Conservation (phyloP, 1,284 basidiomycete genomes). For the Trichosporon coremiiforme region DNA sequence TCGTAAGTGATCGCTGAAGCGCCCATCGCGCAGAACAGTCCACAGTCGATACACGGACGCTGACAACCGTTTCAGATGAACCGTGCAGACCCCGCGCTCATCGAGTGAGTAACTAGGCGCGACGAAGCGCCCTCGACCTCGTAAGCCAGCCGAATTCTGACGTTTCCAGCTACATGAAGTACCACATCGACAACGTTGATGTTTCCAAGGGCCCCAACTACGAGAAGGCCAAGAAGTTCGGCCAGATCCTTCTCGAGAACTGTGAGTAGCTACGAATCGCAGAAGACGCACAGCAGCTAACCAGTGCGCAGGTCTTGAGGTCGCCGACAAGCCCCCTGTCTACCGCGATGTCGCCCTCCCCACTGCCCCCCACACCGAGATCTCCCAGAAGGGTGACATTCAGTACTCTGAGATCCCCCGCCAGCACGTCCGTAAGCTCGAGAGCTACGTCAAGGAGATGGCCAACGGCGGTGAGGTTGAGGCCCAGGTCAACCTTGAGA, state of each 20-base stretch:
- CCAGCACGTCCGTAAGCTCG: slow-evolving; percentile 92
- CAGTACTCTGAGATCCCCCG: slow-evolving; percentile 92
- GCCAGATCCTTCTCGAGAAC: slow-evolving; percentile 93
- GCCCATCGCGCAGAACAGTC: neutral
- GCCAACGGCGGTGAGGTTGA: slow-evolving; percentile 87
- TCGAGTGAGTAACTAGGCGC: slow-evolving; percentile 60
- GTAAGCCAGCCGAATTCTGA: neutral
- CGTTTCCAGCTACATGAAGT: slow-evolving; percentile 79
- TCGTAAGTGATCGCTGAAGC: slow-evolving; percentile 56
- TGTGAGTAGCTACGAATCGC: too few species aligned
- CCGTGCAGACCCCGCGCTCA: slow-evolving; percentile 85
- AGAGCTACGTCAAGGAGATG: slow-evolving; percentile 99
- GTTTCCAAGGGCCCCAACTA: slow-evolving; percentile 85
- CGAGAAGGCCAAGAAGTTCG: slow-evolving; percentile 92
- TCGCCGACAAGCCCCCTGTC: slow-evolving; percentile 57
- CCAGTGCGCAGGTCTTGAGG: slow-evolving; percentile 32
- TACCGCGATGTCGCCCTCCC: slow-evolving; percentile 81
- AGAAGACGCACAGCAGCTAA: neutral
- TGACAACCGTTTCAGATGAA: slow-evolving; percentile 65
- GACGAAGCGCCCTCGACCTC: neutral
- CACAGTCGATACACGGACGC: neutral
- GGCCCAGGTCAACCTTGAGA: slow-evolving; percentile 86
- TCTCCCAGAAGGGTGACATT: slow-evolving; percentile 90
- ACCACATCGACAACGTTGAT: slow-evolving; percentile 83
- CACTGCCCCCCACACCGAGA: slow-evolving; percentile 92